Base-by-base conservation (phyloP, 2,329 filamentous ascomycete species). In the Hortaea werneckii region DNA sequence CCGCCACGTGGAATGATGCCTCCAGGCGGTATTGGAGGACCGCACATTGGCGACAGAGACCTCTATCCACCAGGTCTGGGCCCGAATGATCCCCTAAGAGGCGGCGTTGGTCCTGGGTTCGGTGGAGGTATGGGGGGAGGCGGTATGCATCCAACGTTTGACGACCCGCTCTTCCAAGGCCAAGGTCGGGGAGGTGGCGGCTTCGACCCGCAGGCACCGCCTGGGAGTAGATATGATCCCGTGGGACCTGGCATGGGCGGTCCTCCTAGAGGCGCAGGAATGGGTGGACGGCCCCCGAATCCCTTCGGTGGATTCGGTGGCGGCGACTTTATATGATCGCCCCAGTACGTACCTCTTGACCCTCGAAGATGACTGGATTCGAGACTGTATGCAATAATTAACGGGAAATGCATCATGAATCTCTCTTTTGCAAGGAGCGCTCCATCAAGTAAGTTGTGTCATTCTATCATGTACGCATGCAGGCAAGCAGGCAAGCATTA, bases 81-180 rank as follows among this genome's bases (percentile, higher is more conserved):
- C 0, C 89, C 89, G 0, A 73, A 88, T 56, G 89, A 95, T 64
- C 88, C 90, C 9, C 67, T 95, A 3, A 71, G 85, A 29, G 77
- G 80, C 5, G 77, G 78, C 29, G 72, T 75, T 41, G 69, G 77
- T n/a, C 67, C 67, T 38, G 75, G 78, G 0, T 65, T 80, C 5
- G 71, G 73, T 20, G 68, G 74, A n/a, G 71, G 42, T 6, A 50
- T 54, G 1, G 77, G 79, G 10, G 77, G 80, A 13, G 80, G 83
- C 9, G 92, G 92, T 1, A 98, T 98, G 92, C 86, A 95, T 65
- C 92, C 92, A 1, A 94, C 89, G 0, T 92, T 95, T 62, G 87
- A 95, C 57, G 89, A 96, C 60, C 87, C 87, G 5, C 66, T 95
- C 41, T 95, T 95, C 61, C 76, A 75, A 5, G 74, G 71, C 1